Base-by-base conservation (phyloP, 2,329 filamentous ascomycete species). In the Trichoderma atrobrunneum region DNA sequence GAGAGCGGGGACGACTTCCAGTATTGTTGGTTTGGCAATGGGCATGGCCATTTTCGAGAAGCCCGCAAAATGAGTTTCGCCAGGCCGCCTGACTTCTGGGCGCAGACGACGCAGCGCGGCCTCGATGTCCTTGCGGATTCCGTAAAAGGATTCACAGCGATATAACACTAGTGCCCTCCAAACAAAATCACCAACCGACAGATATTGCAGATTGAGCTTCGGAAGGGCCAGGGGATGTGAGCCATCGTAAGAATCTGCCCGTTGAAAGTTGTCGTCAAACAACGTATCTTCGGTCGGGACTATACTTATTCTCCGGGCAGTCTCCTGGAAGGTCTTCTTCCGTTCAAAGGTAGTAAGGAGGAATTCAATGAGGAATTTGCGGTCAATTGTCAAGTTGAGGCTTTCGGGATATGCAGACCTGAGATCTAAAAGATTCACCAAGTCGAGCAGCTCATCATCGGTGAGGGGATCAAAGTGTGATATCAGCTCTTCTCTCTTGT, bases 101-200 rank as follows among this genome's bases (percentile, higher is more conserved):
- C 92, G 90, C 73, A 99, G 83, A 60, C 94, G 90, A 78, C 92
- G 93, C 65, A 98, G 80, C 7, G 92, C 90, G 62, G 93, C 89
- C 79, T 97, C 94, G 72, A 99, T 90, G 79, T 99, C 94, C 78
- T 94, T 95, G 60, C 94, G 90, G 73, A 99, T 95, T 73, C 94
- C 93, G 80, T 97, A 98, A 80, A 98, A 98, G 0, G 95, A 89
- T 81, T 99, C 96, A 72, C 91, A 93, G 54, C 95, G 90, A 79
- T 97, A 96, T 10, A 99, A 85, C 16, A 97, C 87, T 77, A 98
- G 91, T 0, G 95, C 94, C 74, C 97, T 89, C 94, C 95, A 99
- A n/a, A 99, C 84, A 77, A 99, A 99, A 81, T 99, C 96, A 3
- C 94, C 94, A 65, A 97, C 90, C 3, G 95, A 97, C 16, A 99